These are phyloP conservation scores for Macrolepiota albuminosa DNA, from an alignment of 768 basidiomycete species.

Conservation along the genomic window DNA sequence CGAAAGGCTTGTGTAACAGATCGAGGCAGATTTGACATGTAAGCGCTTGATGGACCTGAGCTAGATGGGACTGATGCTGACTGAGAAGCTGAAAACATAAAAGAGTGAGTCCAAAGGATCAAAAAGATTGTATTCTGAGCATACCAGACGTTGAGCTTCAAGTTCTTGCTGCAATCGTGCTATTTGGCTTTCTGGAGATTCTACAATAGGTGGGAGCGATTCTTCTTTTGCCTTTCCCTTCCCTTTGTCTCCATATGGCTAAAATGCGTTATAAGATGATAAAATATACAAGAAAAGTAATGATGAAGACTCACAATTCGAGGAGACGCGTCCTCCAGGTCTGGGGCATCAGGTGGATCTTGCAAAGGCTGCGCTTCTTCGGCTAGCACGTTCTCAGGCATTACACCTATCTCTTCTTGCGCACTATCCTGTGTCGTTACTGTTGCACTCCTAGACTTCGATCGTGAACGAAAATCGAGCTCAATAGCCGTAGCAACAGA, in stretches of 20 bases:
- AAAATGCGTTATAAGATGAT: background rate
- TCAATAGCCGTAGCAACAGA: conserved; percentile 23
- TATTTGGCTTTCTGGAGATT: conserved; percentile 23
- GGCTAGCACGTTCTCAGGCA: background rate
- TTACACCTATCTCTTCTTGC: background rate
- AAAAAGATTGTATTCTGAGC: conserved; percentile 8
- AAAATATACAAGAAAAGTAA: background rate
- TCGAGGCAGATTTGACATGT: conserved; percentile 81
- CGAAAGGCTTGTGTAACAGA: conserved; percentile 66
- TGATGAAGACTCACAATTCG: conserved; percentile 17
- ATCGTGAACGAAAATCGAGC: conserved; percentile 10
- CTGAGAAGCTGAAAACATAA: conserved; percentile 36
- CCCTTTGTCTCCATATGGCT: conserved; percentile 32
- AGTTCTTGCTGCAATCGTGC: conserved; percentile 41
- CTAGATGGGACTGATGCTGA: conserved; percentile 49
- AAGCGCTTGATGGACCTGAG: conserved; percentile 54
- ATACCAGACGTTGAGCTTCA: conserved; percentile 32
- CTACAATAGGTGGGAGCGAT: conserved; percentile 14
- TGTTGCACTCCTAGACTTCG: conserved; percentile 14
- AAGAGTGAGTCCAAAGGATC: background rate
- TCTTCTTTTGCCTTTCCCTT: conserved; percentile 32
- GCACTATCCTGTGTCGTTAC: conserved; percentile 9
- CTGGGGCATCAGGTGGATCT: background rate
- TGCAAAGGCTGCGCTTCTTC: conserved; percentile 1
- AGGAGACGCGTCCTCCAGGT: conserved; percentile 4